Evolutionary conservation across 129 eudicot species (phyloP), one percentile per base, ranked within the genome.

Genomic region (Chrysanthemum makinoi): DNA sequence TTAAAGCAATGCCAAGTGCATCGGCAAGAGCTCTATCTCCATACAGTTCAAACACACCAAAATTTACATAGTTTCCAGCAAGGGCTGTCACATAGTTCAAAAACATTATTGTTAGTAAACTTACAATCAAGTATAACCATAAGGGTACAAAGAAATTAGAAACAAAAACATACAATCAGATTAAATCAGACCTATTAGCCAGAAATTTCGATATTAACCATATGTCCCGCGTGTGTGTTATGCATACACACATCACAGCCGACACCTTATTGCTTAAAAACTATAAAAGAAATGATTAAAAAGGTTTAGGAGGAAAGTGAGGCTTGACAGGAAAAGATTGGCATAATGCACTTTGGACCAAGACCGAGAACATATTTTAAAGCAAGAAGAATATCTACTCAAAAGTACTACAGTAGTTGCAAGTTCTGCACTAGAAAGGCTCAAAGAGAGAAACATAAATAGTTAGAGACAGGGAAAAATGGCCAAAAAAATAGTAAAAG

Each of bases 1-100:
- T 94, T 69, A 94, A 77, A 66, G 95, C 86, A 70, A 94, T 87
- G 56, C 90, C 96, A 71, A 89, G 96, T 30, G 93, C 98, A 87
- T 94, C 97, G 1, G 96, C 93, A 63, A 94, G 98, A 73, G 98
- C 98, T 82, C 96, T 83, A 79, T 94, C 98, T 22, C 98, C 98
- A 69, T 94, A 94, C 44, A 94, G 83, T 77, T 94, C 98, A 81
- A 94, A 94, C 65, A 94, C 98, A 2, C 98, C 98, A 80, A 94
- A 94, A 73, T 94, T 94, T 63, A 89, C 96, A 80, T 94, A 94
- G 73, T 89, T 94, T 69, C 98, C 98, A 81, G 87, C 86, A 72
- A 94, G 95, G 43, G 98, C 98, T 94, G 89, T 48, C 68, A 79
- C 70, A 39, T 49, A 55, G 59, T 19, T 71, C 46, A 65, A 53